A percentile compares a stretch with the other conserved stretches of the same genome.
phyloP scores from a whole-genome alignment of 768 basidiomycete genomes.

The Leccinellum albellum region DNA sequence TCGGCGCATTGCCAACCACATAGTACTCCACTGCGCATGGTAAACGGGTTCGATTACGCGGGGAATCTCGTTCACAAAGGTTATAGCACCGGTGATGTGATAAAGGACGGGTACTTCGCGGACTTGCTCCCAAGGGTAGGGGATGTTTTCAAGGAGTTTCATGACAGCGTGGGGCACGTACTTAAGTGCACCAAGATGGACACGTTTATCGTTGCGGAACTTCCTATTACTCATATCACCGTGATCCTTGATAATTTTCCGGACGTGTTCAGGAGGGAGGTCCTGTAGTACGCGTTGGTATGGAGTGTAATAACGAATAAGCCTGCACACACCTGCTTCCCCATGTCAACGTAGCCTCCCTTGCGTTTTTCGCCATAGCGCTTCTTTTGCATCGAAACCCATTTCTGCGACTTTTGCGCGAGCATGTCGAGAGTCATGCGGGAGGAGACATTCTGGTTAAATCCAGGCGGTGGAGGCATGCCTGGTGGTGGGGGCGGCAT shows the following conservation, averaged over 20 bases:
- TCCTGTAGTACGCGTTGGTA: slow-evolving; percentile 48
- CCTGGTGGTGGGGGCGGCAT: slow-evolving; percentile 42
- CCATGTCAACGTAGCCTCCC: slow-evolving; percentile 87
- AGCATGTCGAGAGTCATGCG: slow-evolving; percentile 65
- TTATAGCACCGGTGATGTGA: slow-evolving; percentile 99
- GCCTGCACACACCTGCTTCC: slow-evolving; percentile 71
- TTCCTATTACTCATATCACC: slow-evolving; percentile 99
- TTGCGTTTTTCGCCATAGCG: slow-evolving; percentile 89
- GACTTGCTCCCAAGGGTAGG: slow-evolving; percentile 98
- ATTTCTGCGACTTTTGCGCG: slow-evolving; percentile 92
- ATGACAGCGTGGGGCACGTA: slow-evolving; percentile 99
- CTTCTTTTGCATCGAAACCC: slow-evolving; percentile 90
- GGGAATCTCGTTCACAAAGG: slow-evolving; percentile 98
- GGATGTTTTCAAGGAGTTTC: slow-evolving; percentile 98
- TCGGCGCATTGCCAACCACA: slow-evolving; percentile 99
- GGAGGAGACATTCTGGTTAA: slow-evolving; percentile 34
- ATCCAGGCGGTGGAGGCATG: slow-evolving; percentile 36
- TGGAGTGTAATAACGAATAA: not conserved
- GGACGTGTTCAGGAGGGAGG: slow-evolving; percentile 93
- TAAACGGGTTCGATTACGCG: slow-evolving; percentile 96
- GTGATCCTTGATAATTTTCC: slow-evolving; percentile 99
- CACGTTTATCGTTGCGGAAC: slow-evolving; percentile 98
- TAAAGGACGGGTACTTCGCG: slow-evolving; percentile 98
- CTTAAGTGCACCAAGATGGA: slow-evolving; percentile 95
- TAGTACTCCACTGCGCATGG: slow-evolving; percentile 98